Percentiles rank a stretch among this genome's conserved stretches.
phyloP scores from a whole-genome alignment of 495 filamentous ascomycete species.

The Xylaria bambusicola region DNA sequence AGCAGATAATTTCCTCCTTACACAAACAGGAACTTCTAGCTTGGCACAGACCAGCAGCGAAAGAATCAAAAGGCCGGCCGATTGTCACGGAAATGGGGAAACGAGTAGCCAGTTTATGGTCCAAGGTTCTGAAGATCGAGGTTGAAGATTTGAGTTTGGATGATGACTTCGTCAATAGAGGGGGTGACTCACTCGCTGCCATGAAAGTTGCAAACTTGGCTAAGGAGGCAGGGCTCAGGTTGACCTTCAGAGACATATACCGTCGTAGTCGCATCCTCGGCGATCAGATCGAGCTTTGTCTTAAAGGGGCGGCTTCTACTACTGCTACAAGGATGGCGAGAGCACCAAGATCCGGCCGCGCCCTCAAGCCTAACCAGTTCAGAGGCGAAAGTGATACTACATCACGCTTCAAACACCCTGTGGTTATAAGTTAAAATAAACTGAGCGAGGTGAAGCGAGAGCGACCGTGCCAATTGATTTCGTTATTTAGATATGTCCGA shows the following conservation, averaged over 20 bases:
- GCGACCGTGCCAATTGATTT: too few species aligned
- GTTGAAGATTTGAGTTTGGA: constrained; percentile 19
- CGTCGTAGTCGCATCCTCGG: constrained; percentile 3
- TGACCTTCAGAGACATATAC: constrained; percentile 9
- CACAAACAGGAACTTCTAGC: constrained; percentile 1
- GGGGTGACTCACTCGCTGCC: constrained; percentile 41
- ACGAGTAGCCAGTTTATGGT: constrained; percentile 26
- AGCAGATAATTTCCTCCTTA: neutral
- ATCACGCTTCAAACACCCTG: neutral
- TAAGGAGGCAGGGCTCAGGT: neutral
- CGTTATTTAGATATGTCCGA: neutral
- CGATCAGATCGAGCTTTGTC: constrained; percentile 9
- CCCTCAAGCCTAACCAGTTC: too few species aligned
- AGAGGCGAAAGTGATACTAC: neutral
- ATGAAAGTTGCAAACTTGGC: constrained; percentile 31
- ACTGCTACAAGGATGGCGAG: neutral
- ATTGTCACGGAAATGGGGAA: constrained; percentile 20
- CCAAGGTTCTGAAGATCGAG: constrained; percentile 13
- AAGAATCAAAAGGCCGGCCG: neutral
- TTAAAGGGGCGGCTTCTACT: neutral
- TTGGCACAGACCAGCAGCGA: constrained; percentile 1
- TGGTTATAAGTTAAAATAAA: neutral
- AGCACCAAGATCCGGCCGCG: neutral
- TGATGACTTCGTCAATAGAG: constrained; percentile 30
- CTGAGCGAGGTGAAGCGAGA: neutral